Conservation (phyloP, 192 early-diverging fungal genomes). For the Entophlyctis helioformis region DNA sequence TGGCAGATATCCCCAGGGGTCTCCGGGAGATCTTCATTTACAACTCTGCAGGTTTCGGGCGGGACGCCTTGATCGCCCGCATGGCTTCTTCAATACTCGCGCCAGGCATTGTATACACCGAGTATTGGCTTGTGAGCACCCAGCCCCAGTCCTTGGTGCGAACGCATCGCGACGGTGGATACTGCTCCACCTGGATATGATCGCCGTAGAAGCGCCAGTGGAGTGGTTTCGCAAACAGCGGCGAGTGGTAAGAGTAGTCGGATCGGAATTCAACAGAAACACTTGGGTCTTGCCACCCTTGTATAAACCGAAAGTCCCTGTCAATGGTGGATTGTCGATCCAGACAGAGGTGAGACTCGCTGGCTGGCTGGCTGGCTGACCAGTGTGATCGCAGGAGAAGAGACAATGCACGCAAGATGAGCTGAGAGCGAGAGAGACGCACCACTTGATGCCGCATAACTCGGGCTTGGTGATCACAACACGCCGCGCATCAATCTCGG, state of each 20-base stretch:
- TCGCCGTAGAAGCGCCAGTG: not conserved
- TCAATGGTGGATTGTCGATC: too few species aligned
- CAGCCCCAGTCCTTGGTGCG: slow-evolving; percentile 1
- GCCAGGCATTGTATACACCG: too few species aligned
- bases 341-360: too few species aligned
- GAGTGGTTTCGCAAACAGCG: not conserved
- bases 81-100: too few species aligned
- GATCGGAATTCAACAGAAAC: not conserved
- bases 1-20: too few species aligned
- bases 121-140: not conserved
- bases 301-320: not conserved
- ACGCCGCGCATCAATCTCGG: slow-evolving; percentile 1
- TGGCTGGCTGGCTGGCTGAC: too few species aligned
- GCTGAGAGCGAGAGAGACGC: too few species aligned
- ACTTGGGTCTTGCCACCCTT: not conserved
- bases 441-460: not conserved
- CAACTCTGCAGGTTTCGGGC: too few species aligned
- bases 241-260: not conserved
- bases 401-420: too few species aligned
- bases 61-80: too few species aligned
- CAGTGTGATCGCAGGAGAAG: too few species aligned
- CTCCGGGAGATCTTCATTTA: too few species aligned
- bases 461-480: not conserved
- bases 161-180: not conserved
- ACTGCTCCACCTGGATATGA: not conserved